phyloP scores from a whole-genome alignment of 148 eudicot species.

The Diospyros kaki region DNA sequence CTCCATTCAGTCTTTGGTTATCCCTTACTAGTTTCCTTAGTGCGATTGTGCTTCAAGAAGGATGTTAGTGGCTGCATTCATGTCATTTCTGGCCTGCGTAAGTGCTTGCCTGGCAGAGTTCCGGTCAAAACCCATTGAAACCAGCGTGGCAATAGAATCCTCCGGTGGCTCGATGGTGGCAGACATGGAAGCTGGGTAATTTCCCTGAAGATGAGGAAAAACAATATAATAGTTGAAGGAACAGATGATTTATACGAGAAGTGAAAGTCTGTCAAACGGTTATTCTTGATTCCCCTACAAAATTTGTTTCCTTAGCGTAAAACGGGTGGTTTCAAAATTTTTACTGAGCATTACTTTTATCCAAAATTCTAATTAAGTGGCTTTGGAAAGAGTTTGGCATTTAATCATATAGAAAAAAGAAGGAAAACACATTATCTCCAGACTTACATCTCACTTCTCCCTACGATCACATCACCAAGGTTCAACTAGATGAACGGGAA shows the following conservation, averaged over 20 bases:
- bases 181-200: conserved; percentile 38
- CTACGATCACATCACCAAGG: neutral
- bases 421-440: neutral
- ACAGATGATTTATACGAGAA: neutral
- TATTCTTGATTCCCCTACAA: too few species aligned
- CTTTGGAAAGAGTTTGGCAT: neutral
- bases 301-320: too few species aligned
- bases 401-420: neutral
- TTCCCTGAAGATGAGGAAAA: conserved; percentile 41
- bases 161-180: conserved; percentile 64
- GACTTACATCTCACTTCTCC: neutral
- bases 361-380: neutral
- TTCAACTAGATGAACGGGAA: neutral
- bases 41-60: conserved; percentile 85
- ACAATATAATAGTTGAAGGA: neutral
- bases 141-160: conserved; percentile 66
- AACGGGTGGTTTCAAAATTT: neutral
- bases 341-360: neutral
- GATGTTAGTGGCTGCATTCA: conserved; percentile 84
- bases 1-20: neutral
- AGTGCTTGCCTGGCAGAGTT: conserved; percentile 85
- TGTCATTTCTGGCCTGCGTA: conserved; percentile 71
- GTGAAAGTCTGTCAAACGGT: too few species aligned
- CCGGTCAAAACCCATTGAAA: conserved; percentile 92
- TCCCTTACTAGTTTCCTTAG: conserved; percentile 16